A percentile compares a stretch with the other conserved stretches of the same genome.
These are phyloP conservation scores for Acidiella bohemica DNA, from an alignment of 495 filamentous ascomycete species.

Conservation along the genomic window DNA sequence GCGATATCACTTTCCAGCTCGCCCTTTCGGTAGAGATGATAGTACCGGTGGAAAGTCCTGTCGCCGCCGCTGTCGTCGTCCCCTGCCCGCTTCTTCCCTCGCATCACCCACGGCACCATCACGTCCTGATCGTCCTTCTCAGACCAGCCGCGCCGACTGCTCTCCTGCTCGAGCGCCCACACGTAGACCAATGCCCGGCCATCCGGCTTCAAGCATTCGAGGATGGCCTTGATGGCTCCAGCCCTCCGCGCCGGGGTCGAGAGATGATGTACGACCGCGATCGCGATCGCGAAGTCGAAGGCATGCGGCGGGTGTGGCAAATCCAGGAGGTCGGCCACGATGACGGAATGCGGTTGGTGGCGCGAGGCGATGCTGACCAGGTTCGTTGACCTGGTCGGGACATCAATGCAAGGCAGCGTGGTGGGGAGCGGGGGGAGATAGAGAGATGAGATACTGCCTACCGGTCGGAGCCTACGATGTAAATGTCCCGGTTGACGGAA, in stretches of 20 bases:
- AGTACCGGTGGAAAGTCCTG: slow-evolving; percentile 71
- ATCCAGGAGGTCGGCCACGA: slow-evolving; percentile 57
- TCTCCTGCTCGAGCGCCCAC: slow-evolving; percentile 93
- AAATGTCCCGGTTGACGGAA: slow-evolving; percentile 59
- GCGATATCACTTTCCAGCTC: slow-evolving; percentile 74
- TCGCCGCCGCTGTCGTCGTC: slow-evolving; percentile 22
- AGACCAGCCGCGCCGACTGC: slow-evolving; percentile 82
- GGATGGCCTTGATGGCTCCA: slow-evolving; percentile 56
- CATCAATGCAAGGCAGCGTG: slow-evolving; percentile 4
- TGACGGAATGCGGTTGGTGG: slow-evolving; percentile 47
- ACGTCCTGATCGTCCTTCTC: slow-evolving; percentile 78
- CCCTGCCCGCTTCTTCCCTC: slow-evolving; percentile 20
- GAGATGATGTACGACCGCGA: slow-evolving; percentile 90
- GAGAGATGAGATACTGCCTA: slow-evolving; percentile 26
- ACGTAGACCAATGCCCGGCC: slow-evolving; percentile 75
- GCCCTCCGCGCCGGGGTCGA: slow-evolving; percentile 66
- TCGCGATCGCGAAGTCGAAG: slow-evolving; percentile 90
- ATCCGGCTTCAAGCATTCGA: slow-evolving; percentile 49
- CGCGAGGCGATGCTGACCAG: slow-evolving; percentile 58
- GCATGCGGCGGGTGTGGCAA: slow-evolving; percentile 52
- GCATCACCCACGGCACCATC: slow-evolving; percentile 91
- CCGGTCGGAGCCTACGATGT: slow-evolving; percentile 80
- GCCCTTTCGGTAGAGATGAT: slow-evolving; percentile 78
- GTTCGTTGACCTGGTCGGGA: slow-evolving; percentile 44
- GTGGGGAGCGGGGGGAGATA: background rate